Base-by-base conservation (phyloP, 352 stramenopile genomes). In the Globisporangium cederbergense region DNA sequence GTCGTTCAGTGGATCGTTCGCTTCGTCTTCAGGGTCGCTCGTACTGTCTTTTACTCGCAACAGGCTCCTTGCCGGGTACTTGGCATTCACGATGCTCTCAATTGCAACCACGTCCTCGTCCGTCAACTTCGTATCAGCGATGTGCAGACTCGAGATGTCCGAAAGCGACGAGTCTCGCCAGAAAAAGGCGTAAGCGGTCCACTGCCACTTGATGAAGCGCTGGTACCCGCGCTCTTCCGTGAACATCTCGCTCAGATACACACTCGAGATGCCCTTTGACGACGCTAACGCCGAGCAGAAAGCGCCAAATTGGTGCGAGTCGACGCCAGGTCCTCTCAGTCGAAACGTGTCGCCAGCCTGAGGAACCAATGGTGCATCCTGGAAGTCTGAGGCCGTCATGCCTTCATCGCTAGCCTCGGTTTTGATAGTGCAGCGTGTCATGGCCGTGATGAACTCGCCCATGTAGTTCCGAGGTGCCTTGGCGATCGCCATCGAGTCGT, bases 161-260 rank as follows among this genome's bases (percentile, higher is more conserved):
- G 55, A 60, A 9, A 43, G 53, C 8, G 56, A 58, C 4, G 56
- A 52, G n/a, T 57, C 63, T 3, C 36, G 46, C 28, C 62, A 45
- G 56, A 68, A 68, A 38, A 68, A 64, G n/a, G 63, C 63, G 38
- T 60, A 68, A 30, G 63, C 63, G 4, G 32, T 16, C 63, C 63
- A 68, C 38, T 68, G 55, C 63, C 63, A 68, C 50, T 64, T 64
- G 56, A 36, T 36, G 14, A 56, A 54, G n/a, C 63, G 63, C 16
- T 57, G 45, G 32, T 49, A 60, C 1, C 45, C 46, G 11, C 47
- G 40, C 18, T 64, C 63, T 25, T 63, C 63, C 4, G 40, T 52
- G 28, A 64, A 63, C 11, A 68, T 40, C 22, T 58, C 36, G 42
- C 57, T 64, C 57, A 68, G 14, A 32, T 58, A 47, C 20, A 64